Percentiles rank a stretch among this genome's conserved stretches.
Conservation (phyloP, 805 yeast genomes). For the Wickerhamiella kazuoi region DNA sequence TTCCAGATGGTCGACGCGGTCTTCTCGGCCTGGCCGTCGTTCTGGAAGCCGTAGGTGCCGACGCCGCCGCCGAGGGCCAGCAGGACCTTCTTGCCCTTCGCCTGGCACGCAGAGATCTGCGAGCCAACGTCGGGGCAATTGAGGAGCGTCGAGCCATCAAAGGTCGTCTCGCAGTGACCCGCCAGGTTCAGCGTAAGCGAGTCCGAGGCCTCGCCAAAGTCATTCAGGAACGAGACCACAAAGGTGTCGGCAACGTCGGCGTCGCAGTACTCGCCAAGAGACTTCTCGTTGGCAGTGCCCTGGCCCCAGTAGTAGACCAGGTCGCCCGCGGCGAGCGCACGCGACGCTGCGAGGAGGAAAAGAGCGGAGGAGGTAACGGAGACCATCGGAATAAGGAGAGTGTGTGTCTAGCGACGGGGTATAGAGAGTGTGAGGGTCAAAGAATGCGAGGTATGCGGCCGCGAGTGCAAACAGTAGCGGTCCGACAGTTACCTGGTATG, state of each 20-base stretch:
- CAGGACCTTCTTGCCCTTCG: slow-evolving; percentile 49
- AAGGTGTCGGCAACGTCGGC: slow-evolving; percentile 48
- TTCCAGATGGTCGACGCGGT: slow-evolving; percentile 29
- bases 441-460: neutral
- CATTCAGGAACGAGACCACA: slow-evolving; percentile 45
- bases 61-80: slow-evolving; percentile 44
- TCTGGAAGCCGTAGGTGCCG: slow-evolving; percentile 33
- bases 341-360: neutral
- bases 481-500: no score
- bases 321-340: neutral
- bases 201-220: slow-evolving; percentile 30
- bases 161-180: slow-evolving; percentile 24
- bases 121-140: slow-evolving; percentile 30
- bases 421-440: neutral
- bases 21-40: slow-evolving; percentile 29
- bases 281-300: slow-evolving; percentile 38
- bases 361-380: neutral
- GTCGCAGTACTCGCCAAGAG: slow-evolving; percentile 41
- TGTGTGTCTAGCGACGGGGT: neutral
- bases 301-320: slow-evolving; percentile 81
- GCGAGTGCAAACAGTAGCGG: neutral
- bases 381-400: neutral
- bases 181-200: slow-evolving; percentile 38
- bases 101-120: slow-evolving; percentile 60
- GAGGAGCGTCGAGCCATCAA: slow-evolving; percentile 22